phyloP scores from a whole-genome alignment of 352 stramenopile genomes.

The Pythium scleroteichum region DNA sequence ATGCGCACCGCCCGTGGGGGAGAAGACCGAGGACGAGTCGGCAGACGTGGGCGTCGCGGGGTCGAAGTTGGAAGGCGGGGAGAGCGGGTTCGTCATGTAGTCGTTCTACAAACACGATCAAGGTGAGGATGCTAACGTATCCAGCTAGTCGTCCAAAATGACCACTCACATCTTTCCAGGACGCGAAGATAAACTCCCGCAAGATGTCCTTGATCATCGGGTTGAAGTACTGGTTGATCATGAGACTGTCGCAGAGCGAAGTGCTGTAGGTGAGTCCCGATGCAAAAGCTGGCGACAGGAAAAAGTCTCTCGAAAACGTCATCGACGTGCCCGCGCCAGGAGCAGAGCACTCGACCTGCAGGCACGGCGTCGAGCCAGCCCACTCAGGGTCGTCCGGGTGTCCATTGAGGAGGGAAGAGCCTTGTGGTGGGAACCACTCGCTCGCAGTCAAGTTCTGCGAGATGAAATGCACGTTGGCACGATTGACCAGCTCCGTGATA shows the following conservation, averaged over 20 bases:
- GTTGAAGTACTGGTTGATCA: slow-evolving; percentile 91
- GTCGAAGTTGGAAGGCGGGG: slow-evolving; percentile 25
- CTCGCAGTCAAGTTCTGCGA: slow-evolving; percentile 70
- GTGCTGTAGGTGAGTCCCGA: slow-evolving; percentile 86
- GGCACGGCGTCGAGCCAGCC: slow-evolving; percentile 4
- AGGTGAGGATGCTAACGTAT: background rate
- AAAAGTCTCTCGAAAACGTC: slow-evolving; percentile 76
- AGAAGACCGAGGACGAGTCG: slow-evolving; percentile 35
- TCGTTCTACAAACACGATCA: slow-evolving; percentile 28
- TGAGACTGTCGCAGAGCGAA: slow-evolving; percentile 81
- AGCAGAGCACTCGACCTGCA: slow-evolving; percentile 15
- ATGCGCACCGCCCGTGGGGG: slow-evolving; percentile 34
- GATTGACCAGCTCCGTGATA: slow-evolving; percentile 81
- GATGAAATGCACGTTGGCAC: slow-evolving; percentile 84
- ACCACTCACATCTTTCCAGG: slow-evolving; percentile 56
- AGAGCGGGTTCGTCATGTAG: slow-evolving; percentile 33
- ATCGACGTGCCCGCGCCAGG: slow-evolving; percentile 31
- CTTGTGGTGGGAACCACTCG: slow-evolving; percentile 54
- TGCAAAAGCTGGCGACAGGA: slow-evolving; percentile 77
- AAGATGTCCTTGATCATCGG: slow-evolving; percentile 86
- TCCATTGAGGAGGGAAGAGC: background rate
- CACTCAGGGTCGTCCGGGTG: slow-evolving; percentile 24
- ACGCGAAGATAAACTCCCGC: slow-evolving; percentile 84
- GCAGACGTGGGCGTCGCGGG: slow-evolving; percentile 31
- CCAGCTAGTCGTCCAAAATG: no score